These are phyloP conservation scores for Rhodomyrtus tomentosa DNA, from an alignment of 345 rosid species.

Conservation along the genomic window DNA sequence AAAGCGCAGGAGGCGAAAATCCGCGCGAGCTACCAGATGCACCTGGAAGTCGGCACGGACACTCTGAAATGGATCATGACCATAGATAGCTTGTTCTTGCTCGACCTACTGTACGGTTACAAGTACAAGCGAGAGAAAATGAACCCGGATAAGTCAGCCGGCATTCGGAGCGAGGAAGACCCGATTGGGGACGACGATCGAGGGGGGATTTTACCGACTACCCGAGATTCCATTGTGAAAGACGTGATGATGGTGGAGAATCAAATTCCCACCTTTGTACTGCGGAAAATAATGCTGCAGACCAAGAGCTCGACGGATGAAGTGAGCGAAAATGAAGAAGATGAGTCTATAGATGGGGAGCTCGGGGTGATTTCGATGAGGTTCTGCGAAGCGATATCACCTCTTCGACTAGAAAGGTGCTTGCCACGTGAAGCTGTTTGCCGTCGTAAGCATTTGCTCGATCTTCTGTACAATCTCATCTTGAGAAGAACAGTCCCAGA, in stretches of 20 bases:
- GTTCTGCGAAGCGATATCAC: neutral
- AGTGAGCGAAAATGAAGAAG: neutral
- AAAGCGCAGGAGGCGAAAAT: neutral
- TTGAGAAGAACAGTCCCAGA: neutral
- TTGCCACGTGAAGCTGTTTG: neutral
- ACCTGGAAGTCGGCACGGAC: neutral
- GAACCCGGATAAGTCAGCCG: neutral
- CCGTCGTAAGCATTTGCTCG: neutral
- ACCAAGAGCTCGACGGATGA: neutral
- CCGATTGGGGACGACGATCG: neutral
- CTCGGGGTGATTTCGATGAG: neutral
- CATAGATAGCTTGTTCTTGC: neutral
- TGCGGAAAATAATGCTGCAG: neutral
- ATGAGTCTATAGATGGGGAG: neutral
- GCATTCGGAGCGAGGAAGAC: neutral
- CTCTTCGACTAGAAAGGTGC: neutral
- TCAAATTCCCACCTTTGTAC: neutral
- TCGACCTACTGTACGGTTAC: neutral
- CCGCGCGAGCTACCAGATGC: neutral
- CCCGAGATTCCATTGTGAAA: neutral
- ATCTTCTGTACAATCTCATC: neutral
- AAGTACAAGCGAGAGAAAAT: neutral
- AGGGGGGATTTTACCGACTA: neutral
- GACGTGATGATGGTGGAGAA: neutral
- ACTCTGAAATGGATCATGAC: neutral